Evolutionary conservation across 164 flowering plant species (phyloP), one percentile per base, ranked within the genome.

Genomic region (Stephania yunnanensis): DNA sequence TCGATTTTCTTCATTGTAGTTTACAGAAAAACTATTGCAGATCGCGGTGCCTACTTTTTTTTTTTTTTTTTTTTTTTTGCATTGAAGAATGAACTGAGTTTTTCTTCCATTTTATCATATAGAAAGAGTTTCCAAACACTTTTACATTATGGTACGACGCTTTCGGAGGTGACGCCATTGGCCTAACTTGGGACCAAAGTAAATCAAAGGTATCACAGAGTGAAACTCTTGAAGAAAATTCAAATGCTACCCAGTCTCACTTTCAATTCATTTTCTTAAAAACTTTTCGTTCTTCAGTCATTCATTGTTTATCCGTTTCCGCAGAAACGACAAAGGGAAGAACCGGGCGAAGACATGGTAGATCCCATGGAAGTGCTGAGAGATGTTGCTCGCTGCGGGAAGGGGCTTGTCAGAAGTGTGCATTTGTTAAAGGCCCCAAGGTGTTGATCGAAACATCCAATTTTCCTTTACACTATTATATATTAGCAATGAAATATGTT

Each of bases 71-170:
- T 3, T 66, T 25, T 0, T 66, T 10, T 66, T 29, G 2, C 30
- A 25, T 29, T 66, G 44, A 66, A 45, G 29, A 48, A 19, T 58
- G 29, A 67, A 12, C 72, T 73, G 17, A 73, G 11, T 42, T 46
- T 36, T 61, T 25, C 70, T 66, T 25, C 70, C 69, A 12, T 76
- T 64, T 36, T 64, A 66, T 30, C 74, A 17, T 84, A 78, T 81
- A 93, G 99, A 83, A 77, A 77, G 92, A 87, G 71, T 90, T 83
- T 78, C 83, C 88, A 0, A 76, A 79, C 52, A 78, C 65, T 46
- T 87, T 92, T 78, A 90, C 87, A 77, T 53, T 89, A 73, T 95
- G 99, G 99, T 90, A 90, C 77, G 99, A 95, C 86, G 84, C 94
- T 68, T 76, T 92, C 71, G 98, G 98, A 58, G 95, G 97, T 52